These are phyloP conservation scores for Saitozyma podzolica DNA, from an alignment of 768 basidiomycete genomes.

Conservation along the genomic window DNA sequence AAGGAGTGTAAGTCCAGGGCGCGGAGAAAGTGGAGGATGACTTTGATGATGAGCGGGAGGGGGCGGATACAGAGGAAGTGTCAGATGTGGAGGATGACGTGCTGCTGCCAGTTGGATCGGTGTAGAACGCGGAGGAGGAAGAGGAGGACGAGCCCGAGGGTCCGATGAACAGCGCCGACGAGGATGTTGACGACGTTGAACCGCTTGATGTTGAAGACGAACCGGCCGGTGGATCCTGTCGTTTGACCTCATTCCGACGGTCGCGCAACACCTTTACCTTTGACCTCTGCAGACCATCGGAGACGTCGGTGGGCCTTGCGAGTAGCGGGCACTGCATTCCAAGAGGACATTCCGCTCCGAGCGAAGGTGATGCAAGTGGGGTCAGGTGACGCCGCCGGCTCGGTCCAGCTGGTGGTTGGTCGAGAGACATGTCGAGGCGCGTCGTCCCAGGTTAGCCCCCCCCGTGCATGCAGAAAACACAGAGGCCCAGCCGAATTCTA, in stretches of 20 bases:
- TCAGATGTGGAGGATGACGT: slow-evolving; percentile 5
- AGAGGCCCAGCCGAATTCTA: no score
- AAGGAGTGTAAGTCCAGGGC: slow-evolving; percentile 1
- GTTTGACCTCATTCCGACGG: background rate
- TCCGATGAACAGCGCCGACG: slow-evolving; percentile 4
- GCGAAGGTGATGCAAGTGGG: background rate
- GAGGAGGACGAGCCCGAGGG: background rate
- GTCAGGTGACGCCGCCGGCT: background rate
- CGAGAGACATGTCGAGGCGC: no score
- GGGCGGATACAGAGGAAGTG: background rate
- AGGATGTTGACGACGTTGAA: slow-evolving; percentile 6
- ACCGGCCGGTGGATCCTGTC: background rate
- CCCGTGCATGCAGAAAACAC: no score
- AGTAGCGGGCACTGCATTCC: no score
- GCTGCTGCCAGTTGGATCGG: background rate
- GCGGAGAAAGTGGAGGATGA: slow-evolving; percentile 5
- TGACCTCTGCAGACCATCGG: no score
- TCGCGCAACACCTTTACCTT: background rate
- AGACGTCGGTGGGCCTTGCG: no score
- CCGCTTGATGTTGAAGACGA: background rate
- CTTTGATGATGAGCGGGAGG: background rate
- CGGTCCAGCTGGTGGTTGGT: background rate
- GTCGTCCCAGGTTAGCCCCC: no score
- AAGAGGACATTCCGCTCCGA: background rate
- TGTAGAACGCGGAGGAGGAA: slow-evolving; percentile 1